Base-by-base conservation (phyloP, 2,329 filamentous ascomycete genomes). In the Xylaria hypoxylon region DNA sequence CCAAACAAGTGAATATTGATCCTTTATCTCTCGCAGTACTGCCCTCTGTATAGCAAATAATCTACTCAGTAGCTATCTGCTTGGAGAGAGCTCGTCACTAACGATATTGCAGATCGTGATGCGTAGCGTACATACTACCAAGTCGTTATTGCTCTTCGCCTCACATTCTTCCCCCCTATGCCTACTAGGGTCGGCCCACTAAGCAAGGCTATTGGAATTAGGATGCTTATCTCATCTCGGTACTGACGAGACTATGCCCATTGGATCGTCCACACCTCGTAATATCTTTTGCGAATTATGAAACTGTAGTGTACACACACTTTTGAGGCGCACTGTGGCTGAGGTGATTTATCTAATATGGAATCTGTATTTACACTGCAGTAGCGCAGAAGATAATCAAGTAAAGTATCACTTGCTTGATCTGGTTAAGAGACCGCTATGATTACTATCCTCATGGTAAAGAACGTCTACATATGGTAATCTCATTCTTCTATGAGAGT, bases 191-290 rank as follows among this genome's bases (percentile, higher is more conserved):
- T 24, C 45, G 40, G 48, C 35, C 50, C 57, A 59, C 62, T 22
- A 24, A 51, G n/a, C 53, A 56, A 50, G 65, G 56, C 56, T 45
- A 57, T 58, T 51, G 64, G 53, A 58, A 67, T 61, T 64, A 62
- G 53, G 42, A 65, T 68, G 58, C 62, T 65, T 65, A 65, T 65
- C 65, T 68, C 62, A 68, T 68, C 55, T 65, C 62, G 58, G 62
- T 47, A 65, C 58, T 65, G 40, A 44, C 47, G 44, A 50, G 38
- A 62, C 58, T 44, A 19, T 35, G 24, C 63, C 38, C 22, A 51
- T 45, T 57, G 19, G 56, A 45, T 55, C 59, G 33, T 42, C 42
- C 13, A 7, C 24, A 44, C 62, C 38, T 50, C 24, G 24, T 31
- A 40, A 24, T 53, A 8, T n/a, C 35, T 33, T 64, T 45, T 42